These are phyloP conservation scores for Lodderomyces margitis DNA, from an alignment of 1,139 yeast species.

Conservation along the genomic window DNA sequence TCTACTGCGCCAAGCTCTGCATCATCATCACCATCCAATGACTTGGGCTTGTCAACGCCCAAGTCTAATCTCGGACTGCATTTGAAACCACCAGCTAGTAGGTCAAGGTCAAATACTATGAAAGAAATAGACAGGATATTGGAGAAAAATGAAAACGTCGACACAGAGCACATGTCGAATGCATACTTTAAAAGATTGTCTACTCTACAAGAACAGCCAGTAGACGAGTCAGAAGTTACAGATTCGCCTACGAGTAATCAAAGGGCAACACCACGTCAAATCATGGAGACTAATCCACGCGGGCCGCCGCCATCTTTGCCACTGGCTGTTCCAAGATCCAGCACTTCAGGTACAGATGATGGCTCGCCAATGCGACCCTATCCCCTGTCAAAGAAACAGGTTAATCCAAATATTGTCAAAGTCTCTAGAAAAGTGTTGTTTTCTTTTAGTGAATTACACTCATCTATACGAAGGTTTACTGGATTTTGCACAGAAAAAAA, in stretches of 20 bases:
- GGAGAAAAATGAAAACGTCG: constrained; percentile 41
- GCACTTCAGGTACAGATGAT: constrained; percentile 4
- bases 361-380: constrained; percentile 12
- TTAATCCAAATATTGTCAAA: constrained; percentile 35
- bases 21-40: constrained; percentile 14
- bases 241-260: constrained; percentile 6
- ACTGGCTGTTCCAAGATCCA: background rate
- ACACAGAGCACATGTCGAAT: constrained; percentile 51
- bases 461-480: constrained; percentile 63
- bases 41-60: constrained; percentile 10
- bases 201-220: constrained; percentile 60
- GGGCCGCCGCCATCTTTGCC: constrained; percentile 2
- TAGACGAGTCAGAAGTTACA: constrained; percentile 22
- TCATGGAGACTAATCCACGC: constrained; percentile 6
- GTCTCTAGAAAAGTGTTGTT: constrained; percentile 57
- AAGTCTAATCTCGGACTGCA: constrained; percentile 16
- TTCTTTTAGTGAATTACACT: constrained; percentile 68
- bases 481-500: constrained; percentile 67
- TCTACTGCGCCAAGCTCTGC: constrained; percentile 11
- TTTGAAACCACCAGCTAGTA: constrained; percentile 15
- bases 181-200: constrained; percentile 74
- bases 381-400: constrained; percentile 15
- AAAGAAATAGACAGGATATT: constrained; percentile 40
- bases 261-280: constrained; percentile 10
- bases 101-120: constrained; percentile 41